A percentile compares a stretch with the other conserved stretches of the same genome.
phyloP scores from a whole-genome alignment of 2,329 filamentous ascomycete species.

The Chrysosporium keratinophilum region DNA sequence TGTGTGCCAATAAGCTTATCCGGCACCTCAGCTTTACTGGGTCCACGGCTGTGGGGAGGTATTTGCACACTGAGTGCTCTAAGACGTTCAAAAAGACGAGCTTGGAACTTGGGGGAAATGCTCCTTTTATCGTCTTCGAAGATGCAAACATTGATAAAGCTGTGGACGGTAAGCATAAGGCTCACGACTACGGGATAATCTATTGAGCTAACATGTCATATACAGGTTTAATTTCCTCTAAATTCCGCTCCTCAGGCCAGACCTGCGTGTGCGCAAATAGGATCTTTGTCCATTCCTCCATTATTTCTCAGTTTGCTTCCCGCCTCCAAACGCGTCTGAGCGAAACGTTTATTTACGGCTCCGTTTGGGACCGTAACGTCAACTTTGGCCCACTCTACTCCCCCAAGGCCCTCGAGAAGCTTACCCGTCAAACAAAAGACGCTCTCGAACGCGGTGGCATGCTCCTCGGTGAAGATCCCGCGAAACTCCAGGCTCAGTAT shows the following conservation, averaged over 20 bases:
- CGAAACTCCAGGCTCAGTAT: constrained; percentile 5
- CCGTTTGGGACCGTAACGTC: constrained; percentile 10
- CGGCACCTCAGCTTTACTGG: constrained; percentile 58
- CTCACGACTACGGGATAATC: constrained; percentile 7
- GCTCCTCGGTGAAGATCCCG: constrained; percentile 12
- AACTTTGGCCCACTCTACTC: constrained; percentile 12
- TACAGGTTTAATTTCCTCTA: constrained; percentile 13
- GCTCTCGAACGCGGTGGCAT: constrained; percentile 23
- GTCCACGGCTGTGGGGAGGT: constrained; percentile 23
- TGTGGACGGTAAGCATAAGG: constrained; percentile 21
- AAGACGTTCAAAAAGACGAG: constrained; percentile 31
- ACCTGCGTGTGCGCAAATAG: constrained; percentile 29
- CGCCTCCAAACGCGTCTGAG: constrained; percentile 6
- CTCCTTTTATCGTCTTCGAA: constrained; percentile 30
- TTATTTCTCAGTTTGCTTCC: constrained; percentile 1
- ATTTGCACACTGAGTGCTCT: constrained; percentile 24
- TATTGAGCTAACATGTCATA: constrained; percentile 23
- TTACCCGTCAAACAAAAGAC: constrained; percentile 16
- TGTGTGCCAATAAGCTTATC: constrained; percentile 42
- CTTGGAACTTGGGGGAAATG: constrained; percentile 37
- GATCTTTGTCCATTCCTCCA: constrained; percentile 30
- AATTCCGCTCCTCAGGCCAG: constrained; percentile 17
- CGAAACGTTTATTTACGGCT: constrained; percentile 7
- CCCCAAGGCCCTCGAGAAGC: constrained; percentile 8
- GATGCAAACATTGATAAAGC: constrained; percentile 31